Evolutionary conservation across 2,329 filamentous ascomycete genomes (phyloP).

Genomic region (Paecilomyces variotii): DNA sequence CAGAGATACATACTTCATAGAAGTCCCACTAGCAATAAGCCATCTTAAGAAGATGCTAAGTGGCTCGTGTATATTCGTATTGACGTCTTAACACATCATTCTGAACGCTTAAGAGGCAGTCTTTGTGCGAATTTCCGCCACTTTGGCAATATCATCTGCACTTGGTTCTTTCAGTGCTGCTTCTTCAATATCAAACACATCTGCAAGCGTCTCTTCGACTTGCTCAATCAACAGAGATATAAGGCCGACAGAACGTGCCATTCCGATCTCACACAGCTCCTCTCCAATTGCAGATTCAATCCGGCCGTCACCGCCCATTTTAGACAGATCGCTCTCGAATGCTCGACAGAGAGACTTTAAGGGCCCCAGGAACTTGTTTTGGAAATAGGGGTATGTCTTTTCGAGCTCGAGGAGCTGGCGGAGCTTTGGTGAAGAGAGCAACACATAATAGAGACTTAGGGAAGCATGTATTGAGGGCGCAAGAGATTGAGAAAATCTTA

Average conservation of each 20-base stretch:
- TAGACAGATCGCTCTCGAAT: constrained; percentile 23
- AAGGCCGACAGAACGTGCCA: constrained; percentile 27
- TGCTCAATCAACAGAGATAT: constrained; percentile 25
- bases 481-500: constrained; percentile 42
- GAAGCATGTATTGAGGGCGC: constrained; percentile 45
- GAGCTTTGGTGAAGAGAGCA: constrained; percentile 43
- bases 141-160: constrained; percentile 20
- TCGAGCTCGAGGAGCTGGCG: constrained; percentile 40
- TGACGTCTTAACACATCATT: background rate
- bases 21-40: background rate
- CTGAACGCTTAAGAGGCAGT: constrained; percentile 4
- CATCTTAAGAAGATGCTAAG: background rate
- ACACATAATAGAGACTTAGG: constrained; percentile 52
- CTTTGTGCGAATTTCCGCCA: constrained; percentile 19
- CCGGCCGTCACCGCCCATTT: constrained; percentile 29
- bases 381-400: constrained; percentile 25
- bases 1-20: background rate
- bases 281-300: constrained; percentile 27
- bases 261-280: constrained; percentile 25
- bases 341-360: constrained; percentile 23
- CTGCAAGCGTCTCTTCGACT: constrained; percentile 24
- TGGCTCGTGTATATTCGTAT: background rate
- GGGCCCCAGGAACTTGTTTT: constrained; percentile 22
- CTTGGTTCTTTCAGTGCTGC: constrained; percentile 19
- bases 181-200: constrained; percentile 21